A percentile compares a stretch with the other conserved stretches of the same genome.
Conservation (phyloP, 176 grass and related monocot genomes). For the Oryza nivara region DNA sequence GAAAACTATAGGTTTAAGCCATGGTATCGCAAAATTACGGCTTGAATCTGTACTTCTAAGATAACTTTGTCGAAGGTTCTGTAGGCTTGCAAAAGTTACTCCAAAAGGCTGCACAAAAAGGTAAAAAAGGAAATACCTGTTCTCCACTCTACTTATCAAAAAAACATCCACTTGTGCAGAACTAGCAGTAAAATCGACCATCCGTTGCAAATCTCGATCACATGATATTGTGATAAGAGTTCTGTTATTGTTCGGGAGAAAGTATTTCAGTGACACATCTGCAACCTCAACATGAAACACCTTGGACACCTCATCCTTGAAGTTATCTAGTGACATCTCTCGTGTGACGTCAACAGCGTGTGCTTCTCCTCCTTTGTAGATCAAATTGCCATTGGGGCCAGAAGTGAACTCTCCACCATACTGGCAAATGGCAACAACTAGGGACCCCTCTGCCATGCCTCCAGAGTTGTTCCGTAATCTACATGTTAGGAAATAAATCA, state of each 20-base stretch:
- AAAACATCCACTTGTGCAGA: conserved; percentile 75
- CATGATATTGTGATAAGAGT: conserved; percentile 88
- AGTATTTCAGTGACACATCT: conserved; percentile 86
- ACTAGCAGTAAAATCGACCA: conserved; percentile 90
- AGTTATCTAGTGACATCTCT: conserved; percentile 70
- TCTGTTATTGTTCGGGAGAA: conserved; percentile 83
- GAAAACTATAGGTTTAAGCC: neutral
- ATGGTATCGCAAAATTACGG: neutral
- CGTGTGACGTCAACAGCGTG: conserved; percentile 78
- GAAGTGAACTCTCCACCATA: conserved; percentile 88
- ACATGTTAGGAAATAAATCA: neutral
- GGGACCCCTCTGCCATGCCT: conserved; percentile 33
- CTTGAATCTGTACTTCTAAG: neutral
- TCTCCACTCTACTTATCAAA: conserved; percentile 82
- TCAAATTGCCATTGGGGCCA: conserved; percentile 64
- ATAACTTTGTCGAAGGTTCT: neutral
- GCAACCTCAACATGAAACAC: conserved; percentile 77
- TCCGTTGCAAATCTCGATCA: conserved; percentile 90
- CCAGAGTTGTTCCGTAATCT: neutral
- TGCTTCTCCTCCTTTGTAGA: conserved; percentile 92
- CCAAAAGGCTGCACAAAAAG: conserved; percentile 7
- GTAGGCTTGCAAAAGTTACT: neutral
- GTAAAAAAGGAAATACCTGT: conserved; percentile 51
- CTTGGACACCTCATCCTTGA: conserved; percentile 76
- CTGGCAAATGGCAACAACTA: conserved; percentile 85